phyloP scores from a whole-genome alignment of 257 asterid species.

The Thymus mandschuricus region DNA sequence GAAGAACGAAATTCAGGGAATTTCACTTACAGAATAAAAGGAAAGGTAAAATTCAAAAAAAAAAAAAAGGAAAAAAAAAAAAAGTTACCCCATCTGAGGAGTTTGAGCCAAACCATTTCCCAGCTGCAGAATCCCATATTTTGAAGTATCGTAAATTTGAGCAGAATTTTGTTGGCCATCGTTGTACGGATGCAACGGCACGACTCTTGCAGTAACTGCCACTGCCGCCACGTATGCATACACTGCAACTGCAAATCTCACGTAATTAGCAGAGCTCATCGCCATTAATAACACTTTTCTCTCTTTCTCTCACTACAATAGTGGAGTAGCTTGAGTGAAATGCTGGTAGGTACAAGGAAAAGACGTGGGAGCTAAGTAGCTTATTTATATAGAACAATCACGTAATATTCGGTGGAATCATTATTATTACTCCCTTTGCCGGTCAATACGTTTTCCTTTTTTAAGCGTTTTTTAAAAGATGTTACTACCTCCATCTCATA shows the following conservation, averaged over 20 bases:
- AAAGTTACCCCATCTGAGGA: conserved; percentile 92
- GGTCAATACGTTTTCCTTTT: too few relatives aligned
- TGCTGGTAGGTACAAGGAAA: conserved; percentile 2
- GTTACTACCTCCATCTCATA: too few relatives aligned
- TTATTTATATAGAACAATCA: conserved; percentile 16
- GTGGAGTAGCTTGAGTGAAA: not conserved
- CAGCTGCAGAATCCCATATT: conserved; percentile 74
- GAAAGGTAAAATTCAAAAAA: not conserved
- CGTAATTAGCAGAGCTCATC: conserved; percentile 17
- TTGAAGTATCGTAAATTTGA: conserved; percentile 74
- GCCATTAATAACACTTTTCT: conserved; percentile 29
- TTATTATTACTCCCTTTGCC: too few relatives aligned
- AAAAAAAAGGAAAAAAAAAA: not conserved
- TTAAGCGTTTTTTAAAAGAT: too few relatives aligned
- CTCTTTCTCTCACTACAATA: not conserved
- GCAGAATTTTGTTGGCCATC: conserved; percentile 42
- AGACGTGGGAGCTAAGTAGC: not conserved
- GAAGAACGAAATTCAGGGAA: not conserved
- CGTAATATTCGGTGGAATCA: too few relatives aligned
- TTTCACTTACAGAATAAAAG: not conserved
- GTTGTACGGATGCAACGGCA: conserved; percentile 65
- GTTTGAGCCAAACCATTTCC: conserved; percentile 76
- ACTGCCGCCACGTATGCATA: conserved; percentile 36
- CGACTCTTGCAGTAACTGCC: conserved; percentile 35
- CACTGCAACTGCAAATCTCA: conserved; percentile 31